These are phyloP conservation scores for Fusarium nisikadoi DNA, from an alignment of 2,329 filamentous ascomycete genomes.

Conservation along the genomic window DNA sequence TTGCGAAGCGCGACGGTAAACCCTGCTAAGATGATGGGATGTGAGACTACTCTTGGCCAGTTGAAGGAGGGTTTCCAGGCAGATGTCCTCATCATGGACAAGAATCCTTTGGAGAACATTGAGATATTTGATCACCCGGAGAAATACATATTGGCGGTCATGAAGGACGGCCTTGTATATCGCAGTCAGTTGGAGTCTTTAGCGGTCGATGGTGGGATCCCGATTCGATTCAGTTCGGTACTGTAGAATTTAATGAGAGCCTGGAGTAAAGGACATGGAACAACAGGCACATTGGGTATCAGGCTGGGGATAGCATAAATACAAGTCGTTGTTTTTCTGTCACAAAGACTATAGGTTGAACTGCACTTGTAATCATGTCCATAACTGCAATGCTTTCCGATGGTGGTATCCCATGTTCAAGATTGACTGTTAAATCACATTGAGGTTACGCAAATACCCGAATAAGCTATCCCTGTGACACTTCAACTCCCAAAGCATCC, in stretches of 20 bases:
- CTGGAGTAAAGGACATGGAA: fast-evolving
- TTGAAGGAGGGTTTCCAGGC: not conserved
- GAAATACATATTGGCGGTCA: not conserved
- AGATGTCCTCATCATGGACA: not conserved
- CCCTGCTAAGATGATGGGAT: not conserved
- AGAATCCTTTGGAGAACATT: not conserved
- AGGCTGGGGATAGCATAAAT: not conserved
- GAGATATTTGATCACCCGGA: not conserved
- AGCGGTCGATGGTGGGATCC: not conserved
- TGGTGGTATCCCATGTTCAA: not conserved
- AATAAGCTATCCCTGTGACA: too few species aligned
- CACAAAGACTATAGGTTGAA: fast-evolving
- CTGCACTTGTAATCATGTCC: fast-evolving
- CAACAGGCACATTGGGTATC: not conserved
- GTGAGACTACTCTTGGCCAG: not conserved
- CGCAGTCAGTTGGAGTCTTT: not conserved
- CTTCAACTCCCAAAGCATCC: fast-evolving
- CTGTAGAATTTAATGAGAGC: not conserved
- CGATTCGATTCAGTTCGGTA: not conserved
- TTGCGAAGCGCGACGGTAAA: not conserved
- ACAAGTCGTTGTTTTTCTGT: fast-evolving
- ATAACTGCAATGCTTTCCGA: fast-evolving
- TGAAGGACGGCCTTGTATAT: not conserved
- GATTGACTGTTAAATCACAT: fast-evolving
- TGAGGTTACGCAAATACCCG: fast-evolving